Evolutionary conservation across 768 basidiomycete genomes (phyloP).

Genomic region (Rhodotorula toruloides): DNA sequence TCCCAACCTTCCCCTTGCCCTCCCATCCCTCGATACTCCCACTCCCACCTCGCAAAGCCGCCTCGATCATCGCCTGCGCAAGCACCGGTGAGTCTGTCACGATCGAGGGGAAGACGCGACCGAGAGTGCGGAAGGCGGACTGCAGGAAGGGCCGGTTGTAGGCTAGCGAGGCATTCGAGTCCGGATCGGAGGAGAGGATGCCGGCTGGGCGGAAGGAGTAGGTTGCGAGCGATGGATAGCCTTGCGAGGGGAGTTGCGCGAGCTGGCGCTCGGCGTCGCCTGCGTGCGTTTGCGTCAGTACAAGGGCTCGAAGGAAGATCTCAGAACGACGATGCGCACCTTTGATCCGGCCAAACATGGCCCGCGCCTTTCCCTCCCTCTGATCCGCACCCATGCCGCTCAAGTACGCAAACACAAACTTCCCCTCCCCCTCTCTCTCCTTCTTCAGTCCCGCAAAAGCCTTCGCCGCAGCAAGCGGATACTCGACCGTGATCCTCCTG

Average conservation of each 20-base stretch:
- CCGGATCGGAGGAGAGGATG: conserved; percentile 11
- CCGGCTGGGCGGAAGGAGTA: conserved; percentile 34
- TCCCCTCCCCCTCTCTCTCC: conserved; percentile 4
- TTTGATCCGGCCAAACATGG: conserved; percentile 29
- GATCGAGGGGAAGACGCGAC: not conserved
- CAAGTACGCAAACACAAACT: conserved; percentile 45
- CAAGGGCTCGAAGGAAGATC: too few relatives aligned
- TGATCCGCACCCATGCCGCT: conserved; percentile 12
- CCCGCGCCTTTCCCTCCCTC: not conserved
- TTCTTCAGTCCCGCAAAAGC: conserved; percentile 1
- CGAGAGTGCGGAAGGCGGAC: not conserved
- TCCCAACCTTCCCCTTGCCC: conserved; percentile 24
- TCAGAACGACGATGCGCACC: conserved; percentile 1
- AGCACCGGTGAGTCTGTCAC: conserved; percentile 12
- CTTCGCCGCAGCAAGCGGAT: conserved; percentile 26
- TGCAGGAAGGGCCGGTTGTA: conserved; percentile 2
- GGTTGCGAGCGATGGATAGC: not conserved
- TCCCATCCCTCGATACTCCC: conserved; percentile 16
- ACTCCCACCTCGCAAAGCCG: not conserved
- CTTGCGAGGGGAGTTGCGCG: not conserved
- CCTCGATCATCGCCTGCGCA: conserved; percentile 6
- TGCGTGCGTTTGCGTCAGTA: not conserved
- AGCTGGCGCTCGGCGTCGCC: conserved; percentile 5
- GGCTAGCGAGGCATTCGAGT: not conserved
- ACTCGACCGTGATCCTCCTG: conserved; percentile 44